A percentile compares a stretch with the other conserved stretches of the same genome.
phyloP scores from a whole-genome alignment of 331 rosid genomes.

The Quercus lobata region DNA sequence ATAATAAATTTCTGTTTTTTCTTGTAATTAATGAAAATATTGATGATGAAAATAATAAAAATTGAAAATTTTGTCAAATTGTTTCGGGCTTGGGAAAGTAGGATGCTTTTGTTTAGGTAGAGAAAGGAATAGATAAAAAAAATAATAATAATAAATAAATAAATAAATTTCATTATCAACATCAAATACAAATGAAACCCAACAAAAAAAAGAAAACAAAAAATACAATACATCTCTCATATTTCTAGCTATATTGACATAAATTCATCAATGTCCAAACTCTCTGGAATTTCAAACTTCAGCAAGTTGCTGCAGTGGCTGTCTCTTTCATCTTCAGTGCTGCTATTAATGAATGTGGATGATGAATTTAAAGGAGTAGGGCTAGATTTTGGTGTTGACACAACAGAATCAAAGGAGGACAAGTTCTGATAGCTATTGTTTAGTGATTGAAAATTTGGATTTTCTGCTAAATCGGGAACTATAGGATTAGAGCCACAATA shows the following conservation, averaged over 20 bases:
- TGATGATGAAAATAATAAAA: too few relatives aligned
- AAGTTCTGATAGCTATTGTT: slow-evolving; percentile 25
- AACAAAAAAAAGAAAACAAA: background rate
- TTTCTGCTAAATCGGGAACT: slow-evolving; percentile 30
- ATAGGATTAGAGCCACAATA: slow-evolving; percentile 8
- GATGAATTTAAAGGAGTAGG: slow-evolving; percentile 64
- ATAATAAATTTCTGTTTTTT: too few relatives aligned
- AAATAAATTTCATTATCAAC: slow-evolving; percentile 5
- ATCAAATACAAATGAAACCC: slow-evolving; percentile 22
- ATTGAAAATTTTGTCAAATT: too few relatives aligned
- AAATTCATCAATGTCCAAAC: slow-evolving; percentile 64
- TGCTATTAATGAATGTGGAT: slow-evolving; percentile 47
- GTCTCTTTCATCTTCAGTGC: slow-evolving; percentile 77
- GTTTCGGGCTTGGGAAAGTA: too few relatives aligned
- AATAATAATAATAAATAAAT: background rate
- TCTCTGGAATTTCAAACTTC: slow-evolving; percentile 80
- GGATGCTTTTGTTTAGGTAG: background rate
- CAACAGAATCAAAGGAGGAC: slow-evolving; percentile 56
- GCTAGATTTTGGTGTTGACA: slow-evolving; percentile 64
- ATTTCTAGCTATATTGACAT: slow-evolving; percentile 42
- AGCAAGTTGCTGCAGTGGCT: slow-evolving; percentile 64
- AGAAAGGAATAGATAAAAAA: background rate
- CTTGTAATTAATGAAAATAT: too few relatives aligned
- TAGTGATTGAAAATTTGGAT: slow-evolving; percentile 25
- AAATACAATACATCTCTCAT: background rate